Conservation (phyloP, 352 stramenopile species). For the Pythium rhizo-oryzae region DNA sequence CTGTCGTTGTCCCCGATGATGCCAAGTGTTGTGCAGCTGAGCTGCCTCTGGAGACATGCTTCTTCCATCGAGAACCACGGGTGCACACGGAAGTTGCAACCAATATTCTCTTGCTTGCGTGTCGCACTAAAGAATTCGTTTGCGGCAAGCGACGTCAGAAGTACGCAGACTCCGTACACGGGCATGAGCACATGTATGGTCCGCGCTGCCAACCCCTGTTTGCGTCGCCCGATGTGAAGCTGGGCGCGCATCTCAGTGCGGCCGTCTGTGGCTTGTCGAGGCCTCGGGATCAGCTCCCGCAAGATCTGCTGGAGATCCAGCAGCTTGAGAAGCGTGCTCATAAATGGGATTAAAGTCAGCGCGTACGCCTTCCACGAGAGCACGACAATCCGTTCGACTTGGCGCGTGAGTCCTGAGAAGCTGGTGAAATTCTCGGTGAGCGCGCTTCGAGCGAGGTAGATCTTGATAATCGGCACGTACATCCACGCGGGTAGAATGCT, state of each 20-base stretch:
- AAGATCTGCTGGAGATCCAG: conserved; percentile 8
- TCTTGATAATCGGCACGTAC: conserved; percentile 20
- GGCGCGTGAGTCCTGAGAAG: not conserved
- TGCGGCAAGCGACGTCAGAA: not conserved
- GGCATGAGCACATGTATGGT: not conserved
- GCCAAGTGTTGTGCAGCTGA: conserved; percentile 14
- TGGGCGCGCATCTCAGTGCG: not conserved
- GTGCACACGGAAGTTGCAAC: conserved; percentile 12
- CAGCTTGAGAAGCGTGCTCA: conserved; percentile 13
- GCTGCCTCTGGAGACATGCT: conserved; percentile 6
- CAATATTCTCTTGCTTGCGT: not conserved
- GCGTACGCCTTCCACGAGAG: conserved; percentile 1
- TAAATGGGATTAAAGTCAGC: conserved; percentile 22
- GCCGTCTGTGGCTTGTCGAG: not conserved
- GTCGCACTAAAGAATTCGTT: not conserved
- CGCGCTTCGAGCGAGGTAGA: not conserved
- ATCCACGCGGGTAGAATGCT: conserved; percentile 19
- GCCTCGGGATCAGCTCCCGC: not conserved
- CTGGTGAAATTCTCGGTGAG: conserved; percentile 1
- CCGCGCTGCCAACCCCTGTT: not conserved
- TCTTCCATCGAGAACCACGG: conserved; percentile 26
- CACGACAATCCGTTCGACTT: conserved; percentile 22
- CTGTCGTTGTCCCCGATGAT: not conserved
- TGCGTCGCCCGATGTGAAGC: not conserved
- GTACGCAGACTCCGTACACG: conserved; percentile 3